Evolutionary conservation across 495 filamentous ascomycete species (phyloP).

Genomic region (Penicillium longicatenatum): DNA sequence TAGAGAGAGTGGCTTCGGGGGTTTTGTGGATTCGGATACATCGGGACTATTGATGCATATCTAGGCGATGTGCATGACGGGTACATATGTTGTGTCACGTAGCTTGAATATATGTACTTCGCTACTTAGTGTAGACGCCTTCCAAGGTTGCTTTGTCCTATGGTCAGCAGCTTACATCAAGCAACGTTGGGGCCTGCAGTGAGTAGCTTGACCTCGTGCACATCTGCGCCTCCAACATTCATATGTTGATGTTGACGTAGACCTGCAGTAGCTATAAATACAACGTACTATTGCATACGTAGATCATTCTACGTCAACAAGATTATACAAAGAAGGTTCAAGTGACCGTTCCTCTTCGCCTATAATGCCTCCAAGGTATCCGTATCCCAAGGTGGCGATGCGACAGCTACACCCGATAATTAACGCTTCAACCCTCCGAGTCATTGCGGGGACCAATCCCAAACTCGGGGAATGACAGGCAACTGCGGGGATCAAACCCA

Average conservation of each 20-base stretch:
- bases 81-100: not conserved
- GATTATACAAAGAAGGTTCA: too few relatives aligned
- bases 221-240: too few relatives aligned
- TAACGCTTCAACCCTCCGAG: not conserved
- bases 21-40: too few relatives aligned
- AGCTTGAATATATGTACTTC: not conserved
- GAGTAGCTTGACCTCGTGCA: conserved; percentile 1
- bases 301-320: not conserved
- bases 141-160: too few relatives aligned
- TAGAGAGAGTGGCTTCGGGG: not conserved
- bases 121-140: too few relatives aligned
- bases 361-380: not conserved
- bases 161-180: not conserved
- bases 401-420: not conserved
- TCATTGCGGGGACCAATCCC: not conserved
- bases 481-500: not conserved
- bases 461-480: not conserved
- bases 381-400: not conserved
- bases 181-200: not conserved
- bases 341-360: not conserved
- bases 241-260: not conserved
- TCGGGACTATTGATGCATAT: too few relatives aligned
- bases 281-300: not conserved
- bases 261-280: not conserved
- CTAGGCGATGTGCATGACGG: too few relatives aligned